These are phyloP conservation scores for Fraxinus pennsylvanica DNA, from an alignment of 257 asterid species.

Conservation along the genomic window DNA sequence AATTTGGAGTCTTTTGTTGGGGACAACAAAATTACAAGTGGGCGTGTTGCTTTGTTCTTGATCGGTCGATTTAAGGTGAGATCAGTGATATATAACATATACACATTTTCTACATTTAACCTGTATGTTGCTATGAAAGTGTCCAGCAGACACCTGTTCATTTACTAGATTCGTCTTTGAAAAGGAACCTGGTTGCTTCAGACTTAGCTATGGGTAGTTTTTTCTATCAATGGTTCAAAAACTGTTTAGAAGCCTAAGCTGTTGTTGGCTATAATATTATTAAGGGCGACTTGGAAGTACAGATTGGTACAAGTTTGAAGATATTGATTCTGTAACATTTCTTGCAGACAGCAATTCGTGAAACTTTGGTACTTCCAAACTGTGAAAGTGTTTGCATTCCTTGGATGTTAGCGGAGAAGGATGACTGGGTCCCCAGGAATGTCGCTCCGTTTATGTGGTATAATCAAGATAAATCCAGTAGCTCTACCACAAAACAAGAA, in stretches of 20 bases:
- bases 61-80: conserved; percentile 83
- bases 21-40: conserved; percentile 78
- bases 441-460: conserved; percentile 82
- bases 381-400: conserved; percentile 63
- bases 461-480: conserved; percentile 49
- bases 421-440: conserved; percentile 78
- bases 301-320: conserved; percentile 12
- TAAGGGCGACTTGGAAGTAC: neutral
- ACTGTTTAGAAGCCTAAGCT: neutral
- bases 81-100: conserved; percentile 12
- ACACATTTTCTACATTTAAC: conserved; percentile 15
- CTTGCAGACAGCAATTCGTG: conserved; percentile 81
- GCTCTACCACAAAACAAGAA: conserved; percentile 37
- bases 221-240: neutral
- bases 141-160: neutral
- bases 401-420: conserved; percentile 91
- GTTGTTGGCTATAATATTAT: neutral
- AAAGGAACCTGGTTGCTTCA: neutral
- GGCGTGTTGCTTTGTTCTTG: conserved; percentile 68
- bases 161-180: neutral
- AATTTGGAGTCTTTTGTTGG: conserved; percentile 82
- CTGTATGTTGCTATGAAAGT: neutral
- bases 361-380: conserved; percentile 83
- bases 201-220: neutral
- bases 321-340: conserved; percentile 21